phyloP scores from a whole-genome alignment of 441 rosid species.

The Breynia disticha region DNA sequence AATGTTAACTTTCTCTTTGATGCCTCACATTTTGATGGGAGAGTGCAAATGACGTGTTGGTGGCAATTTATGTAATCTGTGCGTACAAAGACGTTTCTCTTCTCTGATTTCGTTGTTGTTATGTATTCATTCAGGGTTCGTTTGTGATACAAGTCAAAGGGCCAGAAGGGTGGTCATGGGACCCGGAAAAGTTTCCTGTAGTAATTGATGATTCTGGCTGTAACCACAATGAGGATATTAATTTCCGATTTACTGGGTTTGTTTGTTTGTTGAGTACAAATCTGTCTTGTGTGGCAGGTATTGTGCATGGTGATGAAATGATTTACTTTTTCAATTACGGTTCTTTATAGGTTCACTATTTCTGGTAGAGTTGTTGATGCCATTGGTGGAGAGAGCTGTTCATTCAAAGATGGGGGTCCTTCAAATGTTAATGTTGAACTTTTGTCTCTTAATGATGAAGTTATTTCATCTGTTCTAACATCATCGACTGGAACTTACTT shows the following conservation, averaged over 20 bases:
- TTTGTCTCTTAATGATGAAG: conserved; percentile 51
- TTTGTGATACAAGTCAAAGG: conserved; percentile 73
- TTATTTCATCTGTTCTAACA: conserved; percentile 59
- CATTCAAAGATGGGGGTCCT: conserved; percentile 68
- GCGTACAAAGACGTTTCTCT: too few relatives aligned
- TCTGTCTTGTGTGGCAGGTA: not conserved
- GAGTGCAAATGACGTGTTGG: too few relatives aligned
- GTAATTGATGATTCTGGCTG: conserved; percentile 72
- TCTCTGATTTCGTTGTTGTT: conserved; percentile 6
- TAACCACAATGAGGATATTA: conserved; percentile 80
- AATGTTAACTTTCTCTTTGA: too few relatives aligned
- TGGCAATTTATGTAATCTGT: too few relatives aligned
- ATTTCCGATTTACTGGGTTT: conserved; percentile 89
- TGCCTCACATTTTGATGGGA: too few relatives aligned
- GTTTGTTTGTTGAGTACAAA: conserved; percentile 15
- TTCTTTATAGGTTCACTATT: conserved; percentile 57
- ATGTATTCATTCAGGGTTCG: conserved; percentile 50
- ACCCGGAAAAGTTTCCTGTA: conserved; percentile 78
- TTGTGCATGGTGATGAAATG: not conserved
- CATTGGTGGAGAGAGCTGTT: conserved; percentile 87
- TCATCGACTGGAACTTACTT: conserved; percentile 61
- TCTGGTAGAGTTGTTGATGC: conserved; percentile 89
- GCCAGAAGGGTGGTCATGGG: conserved; percentile 94
- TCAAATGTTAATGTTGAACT: conserved; percentile 76
- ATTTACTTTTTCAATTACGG: conserved; percentile 9